Conservation (phyloP, 176 grass and related monocot species). For the Ananas comosus region DNA sequence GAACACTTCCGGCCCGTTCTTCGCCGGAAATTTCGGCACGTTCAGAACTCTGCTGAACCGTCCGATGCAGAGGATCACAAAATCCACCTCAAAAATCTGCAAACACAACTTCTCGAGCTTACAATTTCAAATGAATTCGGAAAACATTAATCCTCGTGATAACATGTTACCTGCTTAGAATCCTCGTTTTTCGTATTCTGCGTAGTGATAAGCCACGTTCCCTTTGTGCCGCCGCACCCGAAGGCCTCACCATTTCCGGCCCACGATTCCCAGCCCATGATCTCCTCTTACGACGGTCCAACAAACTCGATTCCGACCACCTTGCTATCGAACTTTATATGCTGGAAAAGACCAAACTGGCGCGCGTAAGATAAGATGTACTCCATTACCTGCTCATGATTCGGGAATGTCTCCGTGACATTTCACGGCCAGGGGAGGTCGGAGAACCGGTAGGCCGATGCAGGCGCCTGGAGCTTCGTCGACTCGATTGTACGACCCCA, state of each 20-base stretch:
- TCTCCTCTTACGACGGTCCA: constrained; percentile 25
- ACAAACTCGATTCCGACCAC: constrained; percentile 41
- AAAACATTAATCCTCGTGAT: neutral
- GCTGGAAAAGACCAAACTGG: constrained; percentile 41
- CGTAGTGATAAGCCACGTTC: constrained; percentile 48
- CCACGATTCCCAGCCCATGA: constrained; percentile 43
- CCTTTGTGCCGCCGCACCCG: constrained; percentile 21
- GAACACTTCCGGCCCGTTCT: constrained; percentile 51
- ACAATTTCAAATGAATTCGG: too few species aligned
- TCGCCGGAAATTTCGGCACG: constrained; percentile 37
- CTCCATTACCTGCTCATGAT: constrained; percentile 37
- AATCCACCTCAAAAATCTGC: constrained; percentile 47
- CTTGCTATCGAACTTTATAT: constrained; percentile 33
- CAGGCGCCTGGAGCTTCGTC: constrained; percentile 51
- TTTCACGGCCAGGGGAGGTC: constrained; percentile 73
- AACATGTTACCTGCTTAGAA: neutral
- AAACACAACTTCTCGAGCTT: neutral
- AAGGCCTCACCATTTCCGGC: constrained; percentile 60
- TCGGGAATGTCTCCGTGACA: constrained; percentile 32
- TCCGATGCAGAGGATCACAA: constrained; percentile 69
- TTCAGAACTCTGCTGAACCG: constrained; percentile 68
- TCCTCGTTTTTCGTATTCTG: neutral
- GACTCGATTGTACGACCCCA: constrained; percentile 55
- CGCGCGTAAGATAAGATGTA: constrained; percentile 66
- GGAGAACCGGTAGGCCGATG: constrained; percentile 28